phyloP scores from a whole-genome alignment of 1,284 basidiomycete species.

The Papiliotrema flavescens region DNA sequence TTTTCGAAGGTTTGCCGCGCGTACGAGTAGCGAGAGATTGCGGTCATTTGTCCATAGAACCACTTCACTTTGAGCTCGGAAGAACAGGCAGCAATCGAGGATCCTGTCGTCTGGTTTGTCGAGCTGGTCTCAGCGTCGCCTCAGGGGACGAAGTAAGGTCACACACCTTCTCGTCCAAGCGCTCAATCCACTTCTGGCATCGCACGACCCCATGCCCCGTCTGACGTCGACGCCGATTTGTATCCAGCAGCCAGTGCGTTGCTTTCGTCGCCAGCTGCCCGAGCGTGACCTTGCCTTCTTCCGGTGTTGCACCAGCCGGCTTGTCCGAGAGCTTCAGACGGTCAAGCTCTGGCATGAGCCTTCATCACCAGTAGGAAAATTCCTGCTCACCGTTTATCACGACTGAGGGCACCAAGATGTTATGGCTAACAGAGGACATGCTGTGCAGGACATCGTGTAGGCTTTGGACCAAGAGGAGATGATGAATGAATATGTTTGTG shows the following conservation, averaged over 20 bases:
- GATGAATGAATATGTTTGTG: conserved; percentile 37
- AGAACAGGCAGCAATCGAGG: conserved; percentile 30
- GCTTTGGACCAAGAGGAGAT: conserved; percentile 18
- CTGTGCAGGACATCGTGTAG: conserved; percentile 15
- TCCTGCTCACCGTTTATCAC: conserved; percentile 32
- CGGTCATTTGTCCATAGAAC: conserved; percentile 30
- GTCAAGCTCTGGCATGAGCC: conserved; percentile 13
- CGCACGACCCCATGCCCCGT: conserved; percentile 10
- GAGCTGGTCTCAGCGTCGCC: not conserved
- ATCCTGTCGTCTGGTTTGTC: conserved; percentile 28
- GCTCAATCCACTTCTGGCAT: conserved; percentile 19
- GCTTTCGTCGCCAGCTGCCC: conserved; percentile 24
- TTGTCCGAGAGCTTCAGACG: conserved; percentile 5
- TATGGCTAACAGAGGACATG: not conserved
- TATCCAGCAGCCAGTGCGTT: conserved; percentile 26
- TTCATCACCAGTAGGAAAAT: not conserved
- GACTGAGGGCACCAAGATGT: conserved; percentile 25
- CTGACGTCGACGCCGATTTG: conserved; percentile 8
- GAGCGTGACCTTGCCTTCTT: conserved; percentile 8
- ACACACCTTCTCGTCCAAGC: conserved; percentile 3
- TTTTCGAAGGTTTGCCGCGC: not conserved
- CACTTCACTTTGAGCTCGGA: conserved; percentile 8
- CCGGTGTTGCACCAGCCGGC: conserved; percentile 6
- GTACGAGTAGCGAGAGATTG: conserved; percentile 26
- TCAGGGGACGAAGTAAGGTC: not conserved